A percentile compares a stretch with the other conserved stretches of the same genome.
phyloP scores from a whole-genome alignment of 2,329 filamentous ascomycete genomes.

The Colletotrichum neosansevieriae region DNA sequence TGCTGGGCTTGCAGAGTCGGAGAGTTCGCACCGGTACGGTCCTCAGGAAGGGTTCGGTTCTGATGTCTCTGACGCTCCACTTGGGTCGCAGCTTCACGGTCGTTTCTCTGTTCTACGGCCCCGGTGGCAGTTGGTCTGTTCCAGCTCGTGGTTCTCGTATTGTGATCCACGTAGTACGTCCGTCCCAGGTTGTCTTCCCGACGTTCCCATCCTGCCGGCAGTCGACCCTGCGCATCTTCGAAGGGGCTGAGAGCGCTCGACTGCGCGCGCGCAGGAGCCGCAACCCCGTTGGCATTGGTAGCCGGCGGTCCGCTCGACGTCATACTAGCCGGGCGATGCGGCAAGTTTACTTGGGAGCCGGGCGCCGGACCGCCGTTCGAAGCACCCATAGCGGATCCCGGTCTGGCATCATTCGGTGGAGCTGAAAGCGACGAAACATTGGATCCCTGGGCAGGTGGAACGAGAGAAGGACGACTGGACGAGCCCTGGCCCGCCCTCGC shows the following conservation, averaged over 20 bases:
- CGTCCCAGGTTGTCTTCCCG: constrained; percentile 94
- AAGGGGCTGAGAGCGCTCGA: constrained; percentile 81
- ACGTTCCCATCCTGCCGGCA: constrained; percentile 95
- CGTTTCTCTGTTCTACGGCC: constrained; percentile 79
- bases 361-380: constrained; percentile 58
- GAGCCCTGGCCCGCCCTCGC: constrained; percentile 65
- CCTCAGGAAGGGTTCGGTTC: constrained; percentile 94
- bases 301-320: constrained; percentile 47
- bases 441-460: constrained; percentile 56
- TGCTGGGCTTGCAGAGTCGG: constrained; percentile 76
- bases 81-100: constrained; percentile 91
- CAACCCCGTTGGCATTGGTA: constrained; percentile 50
- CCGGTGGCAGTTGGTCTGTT: constrained; percentile 86
- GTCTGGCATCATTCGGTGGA: constrained; percentile 60
- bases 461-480: constrained; percentile 60
- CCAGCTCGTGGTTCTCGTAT: constrained; percentile 97
- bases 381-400: constrained; percentile 65
- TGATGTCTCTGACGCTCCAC: constrained; percentile 94
- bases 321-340: constrained; percentile 62
- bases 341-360: constrained; percentile 55
- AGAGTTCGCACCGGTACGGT: constrained; percentile 92
- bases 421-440: constrained; percentile 58
- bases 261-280: constrained; percentile 47
- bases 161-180: constrained; percentile 99
- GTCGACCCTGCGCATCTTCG: constrained; percentile 92